Conservation (phyloP, 768 basidiomycete genomes). For the Leccinellum albellum region DNA sequence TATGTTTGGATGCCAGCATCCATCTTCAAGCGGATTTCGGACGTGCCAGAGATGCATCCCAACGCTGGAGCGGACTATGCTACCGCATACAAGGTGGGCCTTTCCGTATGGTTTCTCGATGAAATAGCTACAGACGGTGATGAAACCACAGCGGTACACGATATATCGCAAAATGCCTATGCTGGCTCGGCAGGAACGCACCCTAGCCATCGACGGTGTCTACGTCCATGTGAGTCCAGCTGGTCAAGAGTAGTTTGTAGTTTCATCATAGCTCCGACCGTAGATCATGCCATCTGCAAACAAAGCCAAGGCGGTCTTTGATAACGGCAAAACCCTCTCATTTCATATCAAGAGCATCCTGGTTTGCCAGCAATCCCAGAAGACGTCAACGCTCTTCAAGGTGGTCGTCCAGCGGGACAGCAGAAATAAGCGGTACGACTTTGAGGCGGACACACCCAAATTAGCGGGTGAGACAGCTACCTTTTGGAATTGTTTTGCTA, state of each 20-base stretch:
- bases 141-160: slow-evolving; percentile 65
- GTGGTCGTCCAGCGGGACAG: slow-evolving; percentile 74
- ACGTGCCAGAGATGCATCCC: slow-evolving; percentile 51
- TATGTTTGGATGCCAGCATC: slow-evolving; percentile 52
- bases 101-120: background rate
- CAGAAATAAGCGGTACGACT: slow-evolving; percentile 90
- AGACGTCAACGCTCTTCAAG: slow-evolving; percentile 82
- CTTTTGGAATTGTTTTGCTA: background rate
- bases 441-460: slow-evolving; percentile 88
- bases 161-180: slow-evolving; percentile 95
- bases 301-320: slow-evolving; percentile 77
- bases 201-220: slow-evolving; percentile 90
- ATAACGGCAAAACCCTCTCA: slow-evolving; percentile 85
- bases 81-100: slow-evolving; percentile 76
- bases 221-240: slow-evolving; percentile 72
- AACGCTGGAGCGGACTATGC: slow-evolving; percentile 72
- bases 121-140: background rate
- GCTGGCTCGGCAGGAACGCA: slow-evolving; percentile 86
- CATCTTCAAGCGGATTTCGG: slow-evolving; percentile 87
- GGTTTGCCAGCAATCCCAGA: slow-evolving; percentile 78
- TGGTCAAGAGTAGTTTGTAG: background rate
- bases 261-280: slow-evolving; percentile 6
- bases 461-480: slow-evolving; percentile 56
- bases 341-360: slow-evolving; percentile 88
- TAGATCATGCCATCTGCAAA: slow-evolving; percentile 88